A percentile compares a stretch with the other conserved stretches of the same genome.
phyloP scores from a whole-genome alignment of 352 stramenopile species.

The Pythium oligandrum region DNA sequence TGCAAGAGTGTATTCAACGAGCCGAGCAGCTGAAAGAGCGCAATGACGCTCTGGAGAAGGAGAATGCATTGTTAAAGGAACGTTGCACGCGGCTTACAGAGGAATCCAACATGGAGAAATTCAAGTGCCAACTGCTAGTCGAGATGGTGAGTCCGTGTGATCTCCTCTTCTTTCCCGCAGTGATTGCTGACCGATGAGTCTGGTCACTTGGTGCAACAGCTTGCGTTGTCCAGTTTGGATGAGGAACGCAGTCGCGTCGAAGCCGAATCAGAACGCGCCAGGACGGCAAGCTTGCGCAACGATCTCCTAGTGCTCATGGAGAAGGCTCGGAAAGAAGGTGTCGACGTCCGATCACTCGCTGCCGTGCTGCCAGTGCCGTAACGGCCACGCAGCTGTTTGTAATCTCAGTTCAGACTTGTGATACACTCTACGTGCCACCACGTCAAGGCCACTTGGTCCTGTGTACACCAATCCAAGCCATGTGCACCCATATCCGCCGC shows the following conservation, averaged over 20 bases:
- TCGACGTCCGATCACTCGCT: conserved; percentile 62
- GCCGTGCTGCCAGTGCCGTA: conserved; percentile 20
- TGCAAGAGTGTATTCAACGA: conserved; percentile 38
- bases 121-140: conserved; percentile 83
- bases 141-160: conserved; percentile 48
- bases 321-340: conserved; percentile 50
- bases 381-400: not conserved
- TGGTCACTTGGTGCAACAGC: conserved; percentile 21
- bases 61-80: conserved; percentile 59
- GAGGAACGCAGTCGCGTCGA: conserved; percentile 63
- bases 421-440: too few species aligned
- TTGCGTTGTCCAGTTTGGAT: conserved; percentile 78
- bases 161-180: not conserved
- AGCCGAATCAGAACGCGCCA: conserved; percentile 57
- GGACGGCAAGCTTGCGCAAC: conserved; percentile 44
- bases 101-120: conserved; percentile 86
- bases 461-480: too few species aligned
- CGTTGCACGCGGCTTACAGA: conserved; percentile 57
- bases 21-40: conserved; percentile 30
- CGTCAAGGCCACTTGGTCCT: too few species aligned
- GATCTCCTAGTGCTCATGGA: conserved; percentile 73
- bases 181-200: conserved; percentile 1
- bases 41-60: conserved; percentile 43
- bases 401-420: too few species aligned
- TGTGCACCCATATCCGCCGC: too few species aligned